Evolutionary conservation across 2,329 filamentous ascomycete genomes (phyloP).

Genomic region (Fusarium luffae): DNA sequence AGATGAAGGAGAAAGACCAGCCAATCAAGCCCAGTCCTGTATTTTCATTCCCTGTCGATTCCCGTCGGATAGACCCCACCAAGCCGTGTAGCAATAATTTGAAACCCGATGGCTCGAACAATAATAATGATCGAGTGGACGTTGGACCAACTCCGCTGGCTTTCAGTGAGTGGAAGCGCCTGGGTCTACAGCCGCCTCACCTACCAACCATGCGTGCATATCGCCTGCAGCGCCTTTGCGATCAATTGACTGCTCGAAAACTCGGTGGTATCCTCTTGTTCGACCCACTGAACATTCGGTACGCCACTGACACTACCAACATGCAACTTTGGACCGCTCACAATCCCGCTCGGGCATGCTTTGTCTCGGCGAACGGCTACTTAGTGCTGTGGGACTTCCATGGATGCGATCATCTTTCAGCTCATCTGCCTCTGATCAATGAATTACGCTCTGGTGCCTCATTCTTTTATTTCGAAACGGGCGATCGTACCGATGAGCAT

Average conservation of each 20-base stretch:
- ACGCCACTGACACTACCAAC: background rate
- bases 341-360: background rate
- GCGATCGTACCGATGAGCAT: background rate
- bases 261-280: background rate
- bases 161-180: background rate
- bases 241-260: background rate
- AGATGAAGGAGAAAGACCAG: background rate
- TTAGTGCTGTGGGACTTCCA: background rate
- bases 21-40: background rate
- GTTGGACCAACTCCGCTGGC: conserved; percentile 1
- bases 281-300: conserved; percentile 1
- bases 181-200: background rate
- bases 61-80: background rate
- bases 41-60: background rate
- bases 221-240: background rate
- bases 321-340: background rate
- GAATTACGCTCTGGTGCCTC: background rate
- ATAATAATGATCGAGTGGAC: background rate
- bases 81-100: background rate
- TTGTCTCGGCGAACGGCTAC: background rate
- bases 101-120: background rate
- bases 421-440: background rate
- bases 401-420: background rate
- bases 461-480: conserved; percentile 2
- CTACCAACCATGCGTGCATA: background rate